Conservation (phyloP, 352 stramenopile genomes). For the Pythium oligandrum region DNA sequence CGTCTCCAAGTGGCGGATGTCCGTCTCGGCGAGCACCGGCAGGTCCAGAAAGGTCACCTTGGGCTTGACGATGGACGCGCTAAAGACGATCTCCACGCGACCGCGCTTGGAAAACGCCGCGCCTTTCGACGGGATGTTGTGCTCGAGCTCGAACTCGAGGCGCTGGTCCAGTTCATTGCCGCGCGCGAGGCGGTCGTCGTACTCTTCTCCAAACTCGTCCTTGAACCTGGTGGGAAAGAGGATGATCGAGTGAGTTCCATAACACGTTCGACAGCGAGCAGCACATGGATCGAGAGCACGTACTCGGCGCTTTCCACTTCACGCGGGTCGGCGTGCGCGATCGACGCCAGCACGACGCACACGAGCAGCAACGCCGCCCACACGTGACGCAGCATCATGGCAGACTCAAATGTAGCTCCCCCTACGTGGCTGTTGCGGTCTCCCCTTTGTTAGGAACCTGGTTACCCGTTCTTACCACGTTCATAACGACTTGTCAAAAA, state of each 20-base stretch:
- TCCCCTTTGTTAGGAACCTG: not conserved
- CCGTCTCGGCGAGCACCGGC: constrained; percentile 33
- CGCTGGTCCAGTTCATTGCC: constrained; percentile 34
- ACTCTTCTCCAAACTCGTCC: constrained; percentile 65
- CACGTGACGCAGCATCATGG: constrained; percentile 20
- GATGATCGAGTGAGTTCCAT: constrained; percentile 9
- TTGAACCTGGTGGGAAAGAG: constrained; percentile 36
- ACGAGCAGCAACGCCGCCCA: constrained; percentile 30
- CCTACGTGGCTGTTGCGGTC: too few relatives aligned
- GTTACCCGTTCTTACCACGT: not conserved
- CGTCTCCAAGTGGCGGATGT: constrained; percentile 41
- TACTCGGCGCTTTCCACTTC: constrained; percentile 65
- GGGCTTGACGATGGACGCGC: constrained; percentile 44
- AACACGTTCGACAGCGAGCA: not conserved
- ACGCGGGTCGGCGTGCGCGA: constrained; percentile 34
- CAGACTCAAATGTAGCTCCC: not conserved
- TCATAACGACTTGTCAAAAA: not conserved
- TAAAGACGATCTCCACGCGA: constrained; percentile 57
- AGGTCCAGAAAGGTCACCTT: constrained; percentile 54
- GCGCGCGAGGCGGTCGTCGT: constrained; percentile 35
- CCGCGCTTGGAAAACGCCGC: constrained; percentile 40
- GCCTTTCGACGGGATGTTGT: constrained; percentile 37
- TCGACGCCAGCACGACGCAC: constrained; percentile 12
- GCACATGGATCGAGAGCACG: constrained; percentile 8
- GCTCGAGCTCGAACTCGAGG: constrained; percentile 62